Evolutionary conservation across 192 early-diverging fungal genomes (phyloP), one percentile per base, ranked within the genome.

Genomic region (Mortierella hygrophila): DNA sequence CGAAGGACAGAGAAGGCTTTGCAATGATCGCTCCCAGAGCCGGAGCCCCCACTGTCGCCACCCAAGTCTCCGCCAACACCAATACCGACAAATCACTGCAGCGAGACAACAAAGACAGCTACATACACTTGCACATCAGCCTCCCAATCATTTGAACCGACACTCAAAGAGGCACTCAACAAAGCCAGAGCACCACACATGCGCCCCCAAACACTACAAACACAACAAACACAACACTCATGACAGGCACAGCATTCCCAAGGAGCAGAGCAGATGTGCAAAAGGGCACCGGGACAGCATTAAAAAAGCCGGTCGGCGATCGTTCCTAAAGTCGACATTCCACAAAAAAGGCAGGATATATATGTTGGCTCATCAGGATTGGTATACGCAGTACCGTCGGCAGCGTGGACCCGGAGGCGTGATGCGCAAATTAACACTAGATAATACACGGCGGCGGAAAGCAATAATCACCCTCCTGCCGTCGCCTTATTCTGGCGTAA

Each of bases 311-410:
- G 15, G 23, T 21, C 73, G 18, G 2, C 73, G 23, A 20, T 75
- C 73, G 8, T 75, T 75, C 37, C 73, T 35, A 20, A 72, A 46
- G 37, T 63, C 47, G 57, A 74, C 55, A 3, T 68, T 47, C 57
- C 72, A 46, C 29, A 47, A 35, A 9, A 70, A 70, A 23, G 74
- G 74, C 74, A 76, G 70, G 80, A 68, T 82, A 10, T 82, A 82
- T 11, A 55, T 76, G 26, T 29, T 65, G 41, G 71, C 47, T 6
- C 74, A n/a, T 57, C 65, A 75, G 23, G 80, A 76, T n/a, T 76
- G 74, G 80, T 82, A 82, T 42, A 55, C 41, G 21, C 38, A 38
- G 23, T 82, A 82, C 46, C 63, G 74, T 13, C 80, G 37, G 10
- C 65, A 76, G 8, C 80, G 80, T 55, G 80, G 80, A 15, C 74